Conservation (phyloP, 2,329 filamentous ascomycete species). For the Neopestalotiopsis rosae region DNA sequence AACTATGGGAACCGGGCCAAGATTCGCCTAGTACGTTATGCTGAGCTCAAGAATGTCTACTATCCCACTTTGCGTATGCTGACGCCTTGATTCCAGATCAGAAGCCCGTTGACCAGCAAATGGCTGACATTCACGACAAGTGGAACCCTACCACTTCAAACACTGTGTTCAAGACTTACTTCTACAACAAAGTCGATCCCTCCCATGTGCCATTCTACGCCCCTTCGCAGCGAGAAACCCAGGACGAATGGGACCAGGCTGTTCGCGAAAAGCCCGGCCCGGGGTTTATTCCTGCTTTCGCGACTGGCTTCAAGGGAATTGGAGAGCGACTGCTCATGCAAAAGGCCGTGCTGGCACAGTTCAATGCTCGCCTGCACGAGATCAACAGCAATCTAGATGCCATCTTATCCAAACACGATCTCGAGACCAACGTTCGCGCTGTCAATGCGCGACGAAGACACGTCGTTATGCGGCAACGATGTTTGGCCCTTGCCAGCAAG, state of each 20-base stretch:
- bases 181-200: conserved; percentile 84
- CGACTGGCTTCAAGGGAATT: conserved; percentile 74
- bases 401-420: conserved; percentile 77
- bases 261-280: conserved; percentile 78
- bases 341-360: conserved; percentile 69
- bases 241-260: conserved; percentile 83
- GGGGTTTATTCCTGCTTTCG: conserved; percentile 78
- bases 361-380: conserved; percentile 76
- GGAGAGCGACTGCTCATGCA: conserved; percentile 76
- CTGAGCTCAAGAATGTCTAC: too few relatives aligned
- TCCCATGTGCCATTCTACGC: conserved; percentile 78
- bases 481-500: conserved; percentile 75
- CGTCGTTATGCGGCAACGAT: conserved; percentile 73
- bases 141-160: conserved; percentile 73
- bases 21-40: conserved; percentile 31
- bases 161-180: conserved; percentile 81
- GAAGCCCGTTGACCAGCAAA: conserved; percentile 77
- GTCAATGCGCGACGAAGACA: conserved; percentile 76
- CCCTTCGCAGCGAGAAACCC: conserved; percentile 72
- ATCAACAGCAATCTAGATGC: conserved; percentile 77
- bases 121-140: conserved; percentile 71
- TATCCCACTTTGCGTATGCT: conserved; percentile 5
- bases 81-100: conserved; percentile 53
- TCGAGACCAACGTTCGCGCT: conserved; percentile 76
- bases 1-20: conserved; percentile 37